phyloP scores from a whole-genome alignment of 2,329 filamentous ascomycete species.

The Simplicillium aogashimaense region DNA sequence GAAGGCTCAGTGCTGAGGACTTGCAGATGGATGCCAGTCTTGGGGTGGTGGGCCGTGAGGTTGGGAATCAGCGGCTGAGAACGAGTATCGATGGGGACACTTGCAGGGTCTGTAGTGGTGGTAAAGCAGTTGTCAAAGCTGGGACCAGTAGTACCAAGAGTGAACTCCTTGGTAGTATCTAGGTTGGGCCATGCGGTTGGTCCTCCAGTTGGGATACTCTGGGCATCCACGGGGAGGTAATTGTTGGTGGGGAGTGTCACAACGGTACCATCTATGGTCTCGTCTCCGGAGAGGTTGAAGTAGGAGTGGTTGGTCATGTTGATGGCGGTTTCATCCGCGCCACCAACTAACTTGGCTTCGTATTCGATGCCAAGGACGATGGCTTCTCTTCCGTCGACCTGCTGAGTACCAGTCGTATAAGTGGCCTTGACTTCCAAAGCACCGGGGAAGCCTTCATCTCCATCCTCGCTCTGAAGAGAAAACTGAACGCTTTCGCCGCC shows the following conservation, averaged over 20 bases:
- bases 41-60: conserved; percentile 63
- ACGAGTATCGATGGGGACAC: conserved; percentile 58
- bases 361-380: conserved; percentile 79
- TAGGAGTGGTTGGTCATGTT: conserved; percentile 94
- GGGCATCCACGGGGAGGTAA: conserved; percentile 65
- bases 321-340: conserved; percentile 79
- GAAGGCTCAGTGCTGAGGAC: conserved; percentile 87
- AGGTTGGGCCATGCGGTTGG: conserved; percentile 58
- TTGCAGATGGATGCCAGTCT: conserved; percentile 70
- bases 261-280: conserved; percentile 43
- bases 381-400: conserved; percentile 50
- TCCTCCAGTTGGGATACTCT: conserved; percentile 62
- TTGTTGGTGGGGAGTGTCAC: conserved; percentile 57
- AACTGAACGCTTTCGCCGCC: conserved; percentile 61
- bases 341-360: conserved; percentile 70
- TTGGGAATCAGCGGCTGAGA: conserved; percentile 52
- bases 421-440: conserved; percentile 67
- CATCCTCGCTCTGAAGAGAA: conserved; percentile 59
- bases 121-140: conserved; percentile 89
- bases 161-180: conserved; percentile 57
- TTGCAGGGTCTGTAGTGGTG: conserved; percentile 51
- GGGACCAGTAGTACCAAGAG: conserved; percentile 59
- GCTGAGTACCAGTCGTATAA: conserved; percentile 67
- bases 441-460: conserved; percentile 85
- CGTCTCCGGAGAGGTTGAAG: conserved; percentile 51